Base-by-base conservation (phyloP, 495 filamentous ascomycete species). In the Podospora anserina region DNA sequence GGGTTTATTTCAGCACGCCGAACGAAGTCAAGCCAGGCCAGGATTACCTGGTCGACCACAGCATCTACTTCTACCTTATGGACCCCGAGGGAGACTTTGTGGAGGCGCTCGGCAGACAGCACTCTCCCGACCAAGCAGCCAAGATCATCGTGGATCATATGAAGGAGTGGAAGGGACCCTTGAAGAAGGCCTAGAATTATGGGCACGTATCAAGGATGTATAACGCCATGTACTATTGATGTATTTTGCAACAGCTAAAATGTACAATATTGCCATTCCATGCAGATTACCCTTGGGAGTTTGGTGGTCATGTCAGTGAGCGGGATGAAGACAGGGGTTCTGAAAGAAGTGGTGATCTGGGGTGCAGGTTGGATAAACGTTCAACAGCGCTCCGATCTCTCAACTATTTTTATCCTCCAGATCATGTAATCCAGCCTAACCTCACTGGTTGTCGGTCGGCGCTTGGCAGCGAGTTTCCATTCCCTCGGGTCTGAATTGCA, bases 41-140 rank as follows among this genome's bases (percentile, higher is more conserved):
- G 82, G 95, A 99, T 78, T 99, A 99, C 80, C 79, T 99, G 69
- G 95, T 99, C 54, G 95, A 98, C 80, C 95, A 99, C 81, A 97
- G 92, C 75, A 98, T 99, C 70, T 99, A 99, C 83, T 99, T 99
- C 76, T 99, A 99, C 78, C 80, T 99, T 69, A 99, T 99, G 95
- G 93, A 97, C 80, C 95, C 95, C 57, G 96, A 99, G 68, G 93
- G 93, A 16, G 96, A 98, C 79, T 99, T 99, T 77, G 94, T 99
- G 27, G 95, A 99, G 82, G 96, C 93, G 27, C 90, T 99, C 71
- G 95, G 95, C 49, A 85, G 96, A 68, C 93, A 98, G 80, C 93
- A 97, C 82, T 94, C 90, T 28, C 91, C 94, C 16, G 91, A 96
- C 70, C 84, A 90, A 71, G 96, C 90, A 16, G 91, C 94, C 58